Percentiles rank a stretch among this genome's conserved stretches.
phyloP scores from a whole-genome alignment of 352 stramenopile genomes.

The Phytophthora vignae region DNA sequence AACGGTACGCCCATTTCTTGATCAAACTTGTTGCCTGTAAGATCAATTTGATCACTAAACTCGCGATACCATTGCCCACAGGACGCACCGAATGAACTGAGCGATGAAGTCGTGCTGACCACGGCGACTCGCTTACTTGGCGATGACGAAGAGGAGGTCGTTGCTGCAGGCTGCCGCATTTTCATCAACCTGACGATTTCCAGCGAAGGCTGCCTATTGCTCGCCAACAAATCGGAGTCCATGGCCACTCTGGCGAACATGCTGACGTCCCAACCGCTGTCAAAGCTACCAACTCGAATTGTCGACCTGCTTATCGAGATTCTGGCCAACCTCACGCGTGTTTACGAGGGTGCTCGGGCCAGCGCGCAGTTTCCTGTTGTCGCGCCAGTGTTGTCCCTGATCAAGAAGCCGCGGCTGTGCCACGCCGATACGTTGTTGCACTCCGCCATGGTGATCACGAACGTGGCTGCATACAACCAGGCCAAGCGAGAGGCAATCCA shows the following conservation, averaged over 20 bases:
- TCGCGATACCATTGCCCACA: slow-evolving; percentile 6
- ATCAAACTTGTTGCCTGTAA: neutral
- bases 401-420: slow-evolving; percentile 66
- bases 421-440: slow-evolving; percentile 50
- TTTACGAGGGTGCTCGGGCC: slow-evolving; percentile 59
- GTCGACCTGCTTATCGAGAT: slow-evolving; percentile 50
- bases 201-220: slow-evolving; percentile 57
- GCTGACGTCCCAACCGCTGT: slow-evolving; percentile 54
- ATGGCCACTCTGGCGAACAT: slow-evolving; percentile 54
- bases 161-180: slow-evolving; percentile 56
- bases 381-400: slow-evolving; percentile 53
- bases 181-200: slow-evolving; percentile 69
- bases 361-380: slow-evolving; percentile 56
- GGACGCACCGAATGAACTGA: slow-evolving; percentile 51
- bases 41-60: neutral
- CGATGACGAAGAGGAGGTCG: slow-evolving; percentile 53
- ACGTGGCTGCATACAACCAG: slow-evolving; percentile 62
- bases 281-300: slow-evolving; percentile 44
- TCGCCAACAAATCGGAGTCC: slow-evolving; percentile 49
- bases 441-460: slow-evolving; percentile 54
- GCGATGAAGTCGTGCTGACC: slow-evolving; percentile 61
- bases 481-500: slow-evolving; percentile 64
- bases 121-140: slow-evolving; percentile 50
- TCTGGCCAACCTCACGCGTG: slow-evolving; percentile 62
- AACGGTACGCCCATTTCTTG: slow-evolving; percentile 36